Base-by-base conservation (phyloP, 1,284 basidiomycete species). In the Pseudozyma sp. region DNA sequence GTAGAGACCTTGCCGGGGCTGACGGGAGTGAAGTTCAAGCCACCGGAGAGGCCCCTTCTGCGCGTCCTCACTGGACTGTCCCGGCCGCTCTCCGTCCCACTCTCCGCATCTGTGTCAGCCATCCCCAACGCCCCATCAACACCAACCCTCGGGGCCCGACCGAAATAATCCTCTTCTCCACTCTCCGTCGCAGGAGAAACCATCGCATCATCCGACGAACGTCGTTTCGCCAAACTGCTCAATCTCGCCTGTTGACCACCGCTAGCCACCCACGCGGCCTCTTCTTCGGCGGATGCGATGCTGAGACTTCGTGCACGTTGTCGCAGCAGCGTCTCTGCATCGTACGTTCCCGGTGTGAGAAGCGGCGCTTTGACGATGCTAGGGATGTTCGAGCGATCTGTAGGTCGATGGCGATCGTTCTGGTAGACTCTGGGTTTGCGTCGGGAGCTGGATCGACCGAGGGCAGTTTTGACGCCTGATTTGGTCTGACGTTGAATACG, bases 81-180 rank as follows among this genome's bases (percentile, higher is more conserved):
- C 0, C 63, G 39, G 3, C 78, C 78, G 43, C 76, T 78, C 40
- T 79, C 78, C 8, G 72, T 71, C 1, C 78, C 78, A 39, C 74
- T 77, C 39, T 79, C 77, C 9, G 65, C 68, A 52, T 80, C 78
- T 1, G 77, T 74, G 37, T 80, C 78, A 8, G 68, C 51, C 29
- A 77, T 40, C 0, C 78, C 78, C n/a, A 80, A 29, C 33, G 77
- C 68, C 24, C 78, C 78, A 10, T 80, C 78, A 1, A 80, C 78
- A 13, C 78, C 78, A 0, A 80, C 68, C 11, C 68, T 46, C 2
- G 59, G 58, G 11, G 75, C 71, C 8, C 70, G 52, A 9, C 64
- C 70, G 49, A 73, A 73, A 40, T 73, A 73, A 35, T 73, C 70
- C 4, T 56, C 30, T 4, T 19, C 39, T 19, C 56, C 47, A n/a